Conservation (phyloP, 2,329 filamentous ascomycete genomes). For the Nannizzia gypsea region DNA sequence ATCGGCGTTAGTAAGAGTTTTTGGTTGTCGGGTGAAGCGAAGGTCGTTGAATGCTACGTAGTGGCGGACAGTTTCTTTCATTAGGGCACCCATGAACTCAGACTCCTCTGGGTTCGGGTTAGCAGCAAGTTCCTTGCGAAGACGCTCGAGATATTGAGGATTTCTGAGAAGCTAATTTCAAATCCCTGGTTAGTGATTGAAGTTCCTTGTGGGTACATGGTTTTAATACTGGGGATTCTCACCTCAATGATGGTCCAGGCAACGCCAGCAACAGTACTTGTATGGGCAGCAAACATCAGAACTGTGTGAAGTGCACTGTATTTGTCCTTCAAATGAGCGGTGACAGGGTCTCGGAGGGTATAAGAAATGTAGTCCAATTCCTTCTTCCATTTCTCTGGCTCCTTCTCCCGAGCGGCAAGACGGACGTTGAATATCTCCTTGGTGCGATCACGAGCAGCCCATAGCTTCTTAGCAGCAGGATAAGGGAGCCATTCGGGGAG, state of each 20-base stretch:
- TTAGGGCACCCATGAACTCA: slow-evolving; percentile 9
- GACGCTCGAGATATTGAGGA: slow-evolving; percentile 7
- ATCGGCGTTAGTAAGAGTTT: slow-evolving; percentile 9
- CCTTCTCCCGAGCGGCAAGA: slow-evolving; percentile 11
- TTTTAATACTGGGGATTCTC: no score
- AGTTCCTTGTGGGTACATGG: not conserved
- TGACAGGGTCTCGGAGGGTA: slow-evolving; percentile 13
- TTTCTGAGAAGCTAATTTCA: slow-evolving; percentile 12
- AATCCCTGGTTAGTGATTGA: not conserved
- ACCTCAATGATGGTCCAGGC: slow-evolving; percentile 14
- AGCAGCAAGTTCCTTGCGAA: slow-evolving; percentile 11
- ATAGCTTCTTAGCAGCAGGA: slow-evolving; percentile 10
- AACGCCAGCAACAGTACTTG: slow-evolving; percentile 13
- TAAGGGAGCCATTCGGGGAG: slow-evolving; percentile 14
- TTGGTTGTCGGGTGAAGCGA: slow-evolving; percentile 10
- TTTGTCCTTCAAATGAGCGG: slow-evolving; percentile 12
- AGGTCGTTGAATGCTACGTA: slow-evolving; percentile 13
- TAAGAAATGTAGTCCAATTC: slow-evolving; percentile 14
- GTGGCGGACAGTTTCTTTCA: slow-evolving; percentile 14
- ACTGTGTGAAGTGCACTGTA: slow-evolving; percentile 14
- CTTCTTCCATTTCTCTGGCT: slow-evolving; percentile 12
- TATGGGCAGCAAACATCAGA: slow-evolving; percentile 15
- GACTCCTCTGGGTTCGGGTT: slow-evolving; percentile 10
- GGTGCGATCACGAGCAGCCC: slow-evolving; percentile 10
- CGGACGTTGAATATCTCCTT: slow-evolving; percentile 12